phyloP scores from a whole-genome alignment of 1,284 basidiomycete genomes.

The Rhodotorula sp. region DNA sequence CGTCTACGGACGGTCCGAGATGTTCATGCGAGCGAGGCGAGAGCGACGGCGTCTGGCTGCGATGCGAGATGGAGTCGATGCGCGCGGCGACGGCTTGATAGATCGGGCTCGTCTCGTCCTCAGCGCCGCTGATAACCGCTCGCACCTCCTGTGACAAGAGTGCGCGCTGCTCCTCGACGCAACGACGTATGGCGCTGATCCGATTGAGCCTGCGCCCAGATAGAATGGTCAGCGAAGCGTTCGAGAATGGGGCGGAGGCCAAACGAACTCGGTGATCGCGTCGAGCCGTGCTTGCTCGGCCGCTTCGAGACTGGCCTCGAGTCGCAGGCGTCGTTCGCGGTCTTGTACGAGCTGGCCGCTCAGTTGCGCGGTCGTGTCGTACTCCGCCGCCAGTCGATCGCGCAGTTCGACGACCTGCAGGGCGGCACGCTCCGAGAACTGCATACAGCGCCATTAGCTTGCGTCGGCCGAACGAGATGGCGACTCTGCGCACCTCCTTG shows the following conservation, averaged over 20 bases:
- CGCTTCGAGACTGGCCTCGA: slow-evolving; percentile 19
- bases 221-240: slow-evolving; percentile 10
- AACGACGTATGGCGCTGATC: slow-evolving; percentile 31
- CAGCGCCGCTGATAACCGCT: neutral
- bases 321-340: slow-evolving; percentile 1
- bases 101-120: slow-evolving; percentile 9
- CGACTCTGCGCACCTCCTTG: neutral
- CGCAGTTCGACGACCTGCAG: slow-evolving; percentile 34
- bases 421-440: slow-evolving; percentile 41
- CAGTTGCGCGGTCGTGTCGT: slow-evolving; percentile 36
- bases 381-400: slow-evolving; percentile 40
- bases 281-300: slow-evolving; percentile 33
- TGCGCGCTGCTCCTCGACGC: slow-evolving; percentile 38
- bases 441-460: slow-evolving; percentile 3
- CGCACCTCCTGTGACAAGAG: slow-evolving; percentile 32
- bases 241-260: neutral
- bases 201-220: slow-evolving; percentile 37
- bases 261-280: slow-evolving; percentile 22
- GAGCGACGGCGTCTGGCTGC: slow-evolving; percentile 12
- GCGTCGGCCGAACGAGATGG: neutral
- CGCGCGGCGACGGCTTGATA: slow-evolving; percentile 11
- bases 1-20: neutral
- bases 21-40: neutral
- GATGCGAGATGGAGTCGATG: slow-evolving; percentile 5
- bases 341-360: slow-evolving; percentile 22